phyloP scores from a whole-genome alignment of 192 early-diverging fungal species.

The Diversispora epigaea region DNA sequence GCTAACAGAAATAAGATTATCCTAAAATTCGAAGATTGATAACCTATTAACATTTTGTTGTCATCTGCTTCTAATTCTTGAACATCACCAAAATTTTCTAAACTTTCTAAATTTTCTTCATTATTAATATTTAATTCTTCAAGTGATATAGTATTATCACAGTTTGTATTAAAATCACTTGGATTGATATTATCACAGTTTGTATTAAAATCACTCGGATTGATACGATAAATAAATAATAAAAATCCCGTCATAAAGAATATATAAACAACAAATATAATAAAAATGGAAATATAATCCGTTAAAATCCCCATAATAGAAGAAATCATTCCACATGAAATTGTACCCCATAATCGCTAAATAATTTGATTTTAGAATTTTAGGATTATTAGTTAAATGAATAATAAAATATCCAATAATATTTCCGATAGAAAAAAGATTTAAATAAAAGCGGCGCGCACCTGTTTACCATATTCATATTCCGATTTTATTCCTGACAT shows the following conservation, averaged over 20 bases:
- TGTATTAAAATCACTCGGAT: no score
- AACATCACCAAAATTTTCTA: no score
- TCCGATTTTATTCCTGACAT: neutral
- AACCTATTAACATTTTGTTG: neutral
- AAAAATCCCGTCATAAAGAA: neutral
- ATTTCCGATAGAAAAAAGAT: neutral
- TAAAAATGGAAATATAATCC: neutral
- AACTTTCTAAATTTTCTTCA: no score
- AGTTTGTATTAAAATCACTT: no score
- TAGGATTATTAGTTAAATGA: neutral
- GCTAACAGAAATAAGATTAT: neutral
- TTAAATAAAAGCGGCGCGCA: neutral
- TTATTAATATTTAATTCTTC: no score
- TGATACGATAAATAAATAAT: neutral
- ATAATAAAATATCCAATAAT: neutral
- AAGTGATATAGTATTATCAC: no score
- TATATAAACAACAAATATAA: neutral
- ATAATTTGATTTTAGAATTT: no score
- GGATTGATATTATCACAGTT: no score
- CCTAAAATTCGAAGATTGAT: neutral
- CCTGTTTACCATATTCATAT: neutral
- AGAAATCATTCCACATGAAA: neutral
- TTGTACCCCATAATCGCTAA: slow-evolving; percentile 1
- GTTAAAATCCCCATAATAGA: neutral
- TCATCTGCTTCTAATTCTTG: neutral